These are phyloP conservation scores for Echeveria elegans DNA, from an alignment of 164 flowering plant species.

Conservation along the genomic window DNA sequence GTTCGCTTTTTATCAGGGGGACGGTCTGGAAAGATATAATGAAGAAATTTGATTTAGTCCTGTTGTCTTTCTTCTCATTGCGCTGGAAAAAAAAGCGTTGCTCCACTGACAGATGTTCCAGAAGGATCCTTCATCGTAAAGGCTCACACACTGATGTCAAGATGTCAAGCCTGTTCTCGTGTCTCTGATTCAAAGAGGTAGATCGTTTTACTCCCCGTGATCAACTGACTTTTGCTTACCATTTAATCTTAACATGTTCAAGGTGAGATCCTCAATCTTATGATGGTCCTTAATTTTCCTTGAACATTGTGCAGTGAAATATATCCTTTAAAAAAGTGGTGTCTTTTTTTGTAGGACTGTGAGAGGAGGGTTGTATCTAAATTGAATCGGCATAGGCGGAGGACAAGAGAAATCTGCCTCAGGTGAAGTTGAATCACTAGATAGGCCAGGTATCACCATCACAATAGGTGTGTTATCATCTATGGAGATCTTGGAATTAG, in stretches of 20 bases:
- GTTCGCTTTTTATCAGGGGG: constrained; percentile 76
- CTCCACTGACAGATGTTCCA: constrained; percentile 73
- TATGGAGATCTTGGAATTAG: constrained; percentile 21
- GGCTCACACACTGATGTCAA: constrained; percentile 97
- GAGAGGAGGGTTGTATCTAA: constrained; percentile 75
- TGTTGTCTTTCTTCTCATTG: not conserved
- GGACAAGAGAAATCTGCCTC: constrained; percentile 39
- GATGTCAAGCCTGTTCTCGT: constrained; percentile 93
- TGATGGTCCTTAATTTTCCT: not conserved
- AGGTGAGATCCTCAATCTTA: constrained; percentile 40
- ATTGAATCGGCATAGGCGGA: constrained; percentile 65
- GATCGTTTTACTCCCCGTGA: constrained; percentile 96
- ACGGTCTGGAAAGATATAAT: constrained; percentile 79
- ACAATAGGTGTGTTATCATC: constrained; percentile 74
- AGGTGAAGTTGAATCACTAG: constrained; percentile 76
- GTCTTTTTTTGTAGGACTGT: constrained; percentile 58
- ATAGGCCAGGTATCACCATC: constrained; percentile 79
- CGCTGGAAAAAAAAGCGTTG: constrained; percentile 3
- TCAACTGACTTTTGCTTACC: constrained; percentile 93
- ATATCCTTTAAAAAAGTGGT: not conserved
- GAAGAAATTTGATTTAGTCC: not conserved
- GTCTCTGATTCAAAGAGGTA: constrained; percentile 99
- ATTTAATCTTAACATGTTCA: constrained; percentile 87
- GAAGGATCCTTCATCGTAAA: constrained; percentile 95
- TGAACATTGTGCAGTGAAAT: not conserved